Percentiles rank a stretch among this genome's conserved stretches.
Evolutionary conservation across 148 eudicot species (phyloP).

Genomic region (Amaranthus hypochondriacus): DNA sequence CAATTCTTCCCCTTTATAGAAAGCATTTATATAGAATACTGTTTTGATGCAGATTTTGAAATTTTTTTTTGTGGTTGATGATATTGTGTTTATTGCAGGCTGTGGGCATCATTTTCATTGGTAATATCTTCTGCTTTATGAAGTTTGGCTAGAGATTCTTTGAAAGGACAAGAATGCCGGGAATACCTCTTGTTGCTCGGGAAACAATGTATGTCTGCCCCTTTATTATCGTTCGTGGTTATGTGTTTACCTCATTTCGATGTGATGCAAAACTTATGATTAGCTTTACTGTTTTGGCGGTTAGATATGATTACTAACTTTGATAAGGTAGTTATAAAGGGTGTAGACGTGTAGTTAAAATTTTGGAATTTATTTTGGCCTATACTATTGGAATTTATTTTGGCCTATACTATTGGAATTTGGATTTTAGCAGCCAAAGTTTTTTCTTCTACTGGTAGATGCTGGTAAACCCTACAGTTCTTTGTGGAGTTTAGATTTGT

Average conservation of each 20-base stretch:
- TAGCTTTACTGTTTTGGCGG: background rate
- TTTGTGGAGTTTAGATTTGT: background rate
- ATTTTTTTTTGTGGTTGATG: background rate
- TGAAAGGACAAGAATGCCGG: slow-evolving; percentile 58
- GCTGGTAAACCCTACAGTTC: background rate
- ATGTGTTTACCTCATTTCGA: background rate
- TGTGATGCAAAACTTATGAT: background rate
- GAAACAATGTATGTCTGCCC: slow-evolving; percentile 54
- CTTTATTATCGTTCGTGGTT: background rate
- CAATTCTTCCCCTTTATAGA: no score
- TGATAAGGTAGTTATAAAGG: background rate
- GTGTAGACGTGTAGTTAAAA: no score
- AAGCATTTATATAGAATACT: no score
- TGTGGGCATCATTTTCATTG: slow-evolving; percentile 1
- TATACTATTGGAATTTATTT: background rate
- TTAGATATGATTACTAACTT: background rate
- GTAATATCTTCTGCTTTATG: slow-evolving; percentile 16
- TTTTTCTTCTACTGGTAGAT: background rate
- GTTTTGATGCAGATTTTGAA: no score
- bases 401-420: background rate
- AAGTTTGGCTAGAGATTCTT: slow-evolving; percentile 8
- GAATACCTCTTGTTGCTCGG: slow-evolving; percentile 84
- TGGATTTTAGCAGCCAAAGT: background rate
- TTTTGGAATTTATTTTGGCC: background rate
- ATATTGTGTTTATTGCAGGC: slow-evolving; percentile 18